A percentile compares a stretch with the other conserved stretches of the same genome.
Conservation (phyloP, 2,329 filamentous ascomycete species). For the Colletotrichum euphorbiae region DNA sequence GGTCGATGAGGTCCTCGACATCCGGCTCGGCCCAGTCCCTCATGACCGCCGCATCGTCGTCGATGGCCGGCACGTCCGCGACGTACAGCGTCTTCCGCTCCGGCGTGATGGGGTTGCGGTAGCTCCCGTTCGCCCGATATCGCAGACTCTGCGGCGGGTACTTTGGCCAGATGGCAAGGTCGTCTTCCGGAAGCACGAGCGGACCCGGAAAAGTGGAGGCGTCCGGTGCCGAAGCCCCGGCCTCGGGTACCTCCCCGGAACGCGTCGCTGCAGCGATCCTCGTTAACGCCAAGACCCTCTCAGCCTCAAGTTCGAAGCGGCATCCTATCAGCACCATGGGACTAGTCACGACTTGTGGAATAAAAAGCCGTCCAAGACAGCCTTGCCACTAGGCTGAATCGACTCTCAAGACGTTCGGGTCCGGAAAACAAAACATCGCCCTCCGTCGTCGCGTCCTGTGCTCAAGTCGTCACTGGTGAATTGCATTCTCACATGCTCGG, state of each 20-base stretch:
- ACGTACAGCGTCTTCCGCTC: conserved; percentile 66
- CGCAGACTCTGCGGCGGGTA: conserved; percentile 63
- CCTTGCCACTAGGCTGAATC: conserved; percentile 5
- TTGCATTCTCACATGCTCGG: neutral
- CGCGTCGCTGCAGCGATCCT: conserved; percentile 47
- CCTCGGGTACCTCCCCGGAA: conserved; percentile 43
- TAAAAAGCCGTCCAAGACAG: neutral
- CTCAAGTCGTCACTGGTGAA: neutral
- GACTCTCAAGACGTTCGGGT: neutral
- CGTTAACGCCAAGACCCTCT: neutral
- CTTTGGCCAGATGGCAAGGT: conserved; percentile 65
- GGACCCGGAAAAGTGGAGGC: conserved; percentile 65
- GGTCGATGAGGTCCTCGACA: conserved; percentile 15
- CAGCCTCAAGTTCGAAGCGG: neutral
- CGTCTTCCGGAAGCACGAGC: conserved; percentile 69
- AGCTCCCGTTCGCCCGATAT: conserved; percentile 59
- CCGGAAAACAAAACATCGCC: neutral
- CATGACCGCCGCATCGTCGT: conserved; percentile 51
- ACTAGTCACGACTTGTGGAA: neutral
- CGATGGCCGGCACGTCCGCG: conserved; percentile 56
- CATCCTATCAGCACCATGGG: neutral
- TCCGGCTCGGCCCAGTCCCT: conserved; percentile 54
- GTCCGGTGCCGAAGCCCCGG: conserved; percentile 39
- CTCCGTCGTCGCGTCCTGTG: neutral
- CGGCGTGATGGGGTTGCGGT: conserved; percentile 62